phyloP scores from a whole-genome alignment of 495 filamentous ascomycete species.

The Immersiella caudata region DNA sequence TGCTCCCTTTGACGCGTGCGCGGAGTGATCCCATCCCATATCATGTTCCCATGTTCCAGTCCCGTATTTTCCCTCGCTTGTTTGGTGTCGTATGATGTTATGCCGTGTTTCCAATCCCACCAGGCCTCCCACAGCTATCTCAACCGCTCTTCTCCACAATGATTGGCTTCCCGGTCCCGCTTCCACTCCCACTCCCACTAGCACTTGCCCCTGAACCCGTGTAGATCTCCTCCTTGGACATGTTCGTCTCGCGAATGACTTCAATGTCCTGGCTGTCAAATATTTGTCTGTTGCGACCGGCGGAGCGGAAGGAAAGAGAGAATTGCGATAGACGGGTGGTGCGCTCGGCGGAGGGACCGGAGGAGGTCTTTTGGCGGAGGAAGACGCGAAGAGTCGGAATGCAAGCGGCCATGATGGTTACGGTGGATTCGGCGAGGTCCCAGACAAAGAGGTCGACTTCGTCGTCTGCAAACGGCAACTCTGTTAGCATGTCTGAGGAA shows the following conservation, averaged over 20 bases:
- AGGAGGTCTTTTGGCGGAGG: constrained; percentile 24
- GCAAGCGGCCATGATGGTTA: constrained; percentile 40
- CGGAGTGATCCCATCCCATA: too few relatives aligned
- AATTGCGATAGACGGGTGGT: background rate
- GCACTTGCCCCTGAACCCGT: background rate
- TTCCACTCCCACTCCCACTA: background rate
- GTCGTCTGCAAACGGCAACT: constrained; percentile 22
- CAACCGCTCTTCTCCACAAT: background rate
- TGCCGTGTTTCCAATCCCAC: too few relatives aligned
- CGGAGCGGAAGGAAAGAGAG: constrained; percentile 1
- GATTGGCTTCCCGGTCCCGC: background rate
- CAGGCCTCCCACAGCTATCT: too few relatives aligned
- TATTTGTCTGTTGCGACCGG: background rate
- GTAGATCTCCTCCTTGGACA: background rate
- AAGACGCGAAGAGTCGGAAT: constrained; percentile 40
- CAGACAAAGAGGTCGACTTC: constrained; percentile 31
- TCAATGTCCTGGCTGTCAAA: constrained; percentile 6
- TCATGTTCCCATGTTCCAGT: too few relatives aligned
- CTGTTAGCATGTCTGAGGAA: background rate
- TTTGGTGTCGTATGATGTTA: too few relatives aligned
- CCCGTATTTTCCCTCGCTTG: too few relatives aligned
- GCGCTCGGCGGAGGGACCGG: background rate
- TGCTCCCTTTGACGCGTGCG: too few relatives aligned
- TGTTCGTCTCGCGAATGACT: background rate
- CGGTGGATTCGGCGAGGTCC: constrained; percentile 33